Evolutionary conservation across 352 stramenopile species (phyloP), one percentile per base, ranked within the genome.

Genomic region (Phytophthora colocasiae): DNA sequence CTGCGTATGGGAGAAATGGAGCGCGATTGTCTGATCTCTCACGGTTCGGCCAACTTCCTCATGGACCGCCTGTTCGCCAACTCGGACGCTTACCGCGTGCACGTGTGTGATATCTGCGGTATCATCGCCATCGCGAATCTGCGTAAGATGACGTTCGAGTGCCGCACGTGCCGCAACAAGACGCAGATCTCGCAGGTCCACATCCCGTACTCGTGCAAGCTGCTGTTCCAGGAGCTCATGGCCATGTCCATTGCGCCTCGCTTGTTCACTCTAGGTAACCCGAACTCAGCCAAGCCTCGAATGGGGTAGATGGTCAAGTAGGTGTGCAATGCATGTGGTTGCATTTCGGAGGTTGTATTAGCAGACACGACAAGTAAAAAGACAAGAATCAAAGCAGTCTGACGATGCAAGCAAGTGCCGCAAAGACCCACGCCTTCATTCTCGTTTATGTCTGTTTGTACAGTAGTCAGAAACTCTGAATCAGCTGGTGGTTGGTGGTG

Each of bases 1-100:
- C 76, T 99, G 69, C 97, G 98, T 52, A 99, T 99, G 97, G 98
- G 98, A 61, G 98, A 99, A 72, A 99, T 99, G 98, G 98, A 99
- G 85, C 98, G 98, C 71, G 98, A 99, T 92, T 99, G 97, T 78
- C 78, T 99, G 52, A 99, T 99, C 68, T 98, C 97, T 6, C 98
- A 99, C 81, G 98, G 98, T 34, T 98, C 96, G 53, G 97, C 98
- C 48, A 99, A 99, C 77, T 99, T 99, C 81, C 93, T 99, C 66
- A 97, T 98, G 64, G 98, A 99, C 85, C 92, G 98, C 7, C 91
- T 99, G 71, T 99, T 99, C 69, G 93, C 95, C 60, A 99, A 99
- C 82, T 99, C 95, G 44, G 98, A 99, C 76, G 91, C 98, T 36
- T 99, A 99, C 83, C 90, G 96, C 44, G 97, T 99, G 46, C 96